phyloP scores from a whole-genome alignment of 106 monocot species.

The Dioscorea alata region DNA sequence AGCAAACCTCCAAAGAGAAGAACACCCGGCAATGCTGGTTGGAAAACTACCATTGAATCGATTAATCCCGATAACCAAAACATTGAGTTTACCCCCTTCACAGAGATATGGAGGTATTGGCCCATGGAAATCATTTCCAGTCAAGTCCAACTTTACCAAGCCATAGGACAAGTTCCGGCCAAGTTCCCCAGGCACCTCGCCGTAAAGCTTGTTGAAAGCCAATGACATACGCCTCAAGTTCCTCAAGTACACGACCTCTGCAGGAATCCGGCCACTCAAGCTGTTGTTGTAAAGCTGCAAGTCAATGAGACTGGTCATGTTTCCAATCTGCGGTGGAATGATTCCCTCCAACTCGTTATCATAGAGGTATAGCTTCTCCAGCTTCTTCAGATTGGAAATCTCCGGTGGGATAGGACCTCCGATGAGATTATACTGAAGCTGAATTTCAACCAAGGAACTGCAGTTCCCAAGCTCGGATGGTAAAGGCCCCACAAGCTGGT shows the following conservation, averaged over 20 bases:
- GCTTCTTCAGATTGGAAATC: slow-evolving; percentile 31
- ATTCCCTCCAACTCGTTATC: slow-evolving; percentile 40
- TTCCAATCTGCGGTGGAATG: slow-evolving; percentile 46
- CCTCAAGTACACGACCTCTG: slow-evolving; percentile 33
- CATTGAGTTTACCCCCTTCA: slow-evolving; percentile 26
- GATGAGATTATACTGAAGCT: slow-evolving; percentile 46
- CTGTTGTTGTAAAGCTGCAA: slow-evolving; percentile 45
- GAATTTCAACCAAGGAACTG: slow-evolving; percentile 27
- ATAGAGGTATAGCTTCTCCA: slow-evolving; percentile 37
- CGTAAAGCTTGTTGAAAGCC: slow-evolving; percentile 52
- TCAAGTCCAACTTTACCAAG: slow-evolving; percentile 49
- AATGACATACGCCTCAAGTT: slow-evolving; percentile 37
- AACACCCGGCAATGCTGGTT: slow-evolving; percentile 27
- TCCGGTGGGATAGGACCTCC: slow-evolving; percentile 40
- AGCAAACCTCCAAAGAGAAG: slow-evolving; percentile 42
- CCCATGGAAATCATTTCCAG: slow-evolving; percentile 48
- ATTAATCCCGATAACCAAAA: slow-evolving; percentile 49
- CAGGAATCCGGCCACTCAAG: slow-evolving; percentile 35
- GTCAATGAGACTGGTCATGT: slow-evolving; percentile 25
- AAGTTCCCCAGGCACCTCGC: slow-evolving; percentile 46
- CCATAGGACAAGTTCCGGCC: slow-evolving; percentile 28
- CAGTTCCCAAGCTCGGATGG: slow-evolving; percentile 61
- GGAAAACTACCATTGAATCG: slow-evolving; percentile 55
- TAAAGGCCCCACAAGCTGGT: slow-evolving; percentile 37
- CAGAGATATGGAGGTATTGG: slow-evolving; percentile 53